A percentile compares a stretch with the other conserved stretches of the same genome.
Conservation (phyloP, 2,329 filamentous ascomycete species). For the Immersiporthe knoxdaviesiana region DNA sequence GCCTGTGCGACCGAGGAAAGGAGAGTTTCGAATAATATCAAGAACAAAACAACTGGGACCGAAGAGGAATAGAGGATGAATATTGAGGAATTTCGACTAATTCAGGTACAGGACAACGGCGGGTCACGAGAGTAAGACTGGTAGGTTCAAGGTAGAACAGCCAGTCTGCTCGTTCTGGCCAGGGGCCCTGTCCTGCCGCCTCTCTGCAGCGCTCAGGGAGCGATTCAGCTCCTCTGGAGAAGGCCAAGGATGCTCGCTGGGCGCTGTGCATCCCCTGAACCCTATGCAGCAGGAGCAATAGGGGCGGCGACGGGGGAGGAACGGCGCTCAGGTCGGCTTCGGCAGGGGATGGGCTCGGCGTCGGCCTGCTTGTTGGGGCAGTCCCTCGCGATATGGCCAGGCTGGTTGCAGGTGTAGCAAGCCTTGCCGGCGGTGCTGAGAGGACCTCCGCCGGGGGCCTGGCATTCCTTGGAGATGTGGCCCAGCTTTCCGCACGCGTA, state of each 20-base stretch:
- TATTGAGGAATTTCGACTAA: constrained; percentile 19
- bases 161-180: background rate
- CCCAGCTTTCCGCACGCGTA: constrained; percentile 95
- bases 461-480: constrained; percentile 93
- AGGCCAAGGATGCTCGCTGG: background rate
- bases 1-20: background rate
- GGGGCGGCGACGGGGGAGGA: constrained; percentile 41
- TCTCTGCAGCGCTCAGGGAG: background rate
- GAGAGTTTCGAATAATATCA: background rate
- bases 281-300: constrained; percentile 49
- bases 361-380: constrained; percentile 71
- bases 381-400: constrained; percentile 94
- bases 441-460: constrained; percentile 92
- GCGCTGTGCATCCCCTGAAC: background rate
- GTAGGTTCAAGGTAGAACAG: background rate
- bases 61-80: background rate
- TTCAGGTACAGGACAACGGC: background rate
- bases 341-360: constrained; percentile 40
- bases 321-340: constrained; percentile 48
- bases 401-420: constrained; percentile 96
- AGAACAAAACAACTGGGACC: background rate
- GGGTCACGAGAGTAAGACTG: background rate
- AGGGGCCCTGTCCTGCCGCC: background rate
- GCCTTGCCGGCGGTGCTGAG: constrained; percentile 97
- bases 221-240: background rate